Base-by-base conservation (phyloP, 306 rosid species). In the Gynostemma pentaphyllum region DNA sequence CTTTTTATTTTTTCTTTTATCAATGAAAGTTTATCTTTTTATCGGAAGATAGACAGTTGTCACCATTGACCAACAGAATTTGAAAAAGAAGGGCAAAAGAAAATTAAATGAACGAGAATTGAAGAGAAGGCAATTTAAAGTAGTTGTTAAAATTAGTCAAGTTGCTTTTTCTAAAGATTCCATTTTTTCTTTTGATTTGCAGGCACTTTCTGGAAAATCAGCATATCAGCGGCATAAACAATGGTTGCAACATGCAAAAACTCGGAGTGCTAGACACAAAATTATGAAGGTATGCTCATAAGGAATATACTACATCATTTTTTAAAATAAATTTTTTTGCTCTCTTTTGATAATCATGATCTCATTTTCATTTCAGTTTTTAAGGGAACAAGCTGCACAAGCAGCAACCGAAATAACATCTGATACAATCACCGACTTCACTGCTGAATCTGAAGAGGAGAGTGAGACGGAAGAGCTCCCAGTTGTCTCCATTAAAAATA, bases 241-340 rank as follows among this genome's bases (percentile, higher is more conserved):
- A 72, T 94, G 99, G 99, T 69, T 94, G 83, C 97, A 80, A 69
- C 95, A 94, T 86, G 97, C 97, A 74, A 94, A 86, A 86, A 94
- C 97, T 22, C 94, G 99, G 21, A 94, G 97, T 71, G 99, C 97
- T 22, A 87, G 97, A 60, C 99, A 94, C 81, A 94, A 94, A 80
- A 94, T 94, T 73, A 88, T 94, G 86, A 94, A 94, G 77, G 99
- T 94, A 84, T 51, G 80, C 44, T 54, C 52, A 9, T 41, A 62
- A 42, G 21, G 68, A 73, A 18, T 47, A 52, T 68, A 45, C 39
- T 10, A 2, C 40, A 5, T 49, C 19, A n/a, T 10, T 67, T 13
- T 63, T 55, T 51, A 32, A 15, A n/a, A 32, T 54, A 42, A 45
- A 1, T 54, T 51, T 34, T 51, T 40, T 45, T 60, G 37, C 39